A percentile compares a stretch with the other conserved stretches of the same genome.
These are phyloP conservation scores for Candida coleopterorum DNA, from an alignment of 805 yeast genomes.

Conservation along the genomic window DNA sequence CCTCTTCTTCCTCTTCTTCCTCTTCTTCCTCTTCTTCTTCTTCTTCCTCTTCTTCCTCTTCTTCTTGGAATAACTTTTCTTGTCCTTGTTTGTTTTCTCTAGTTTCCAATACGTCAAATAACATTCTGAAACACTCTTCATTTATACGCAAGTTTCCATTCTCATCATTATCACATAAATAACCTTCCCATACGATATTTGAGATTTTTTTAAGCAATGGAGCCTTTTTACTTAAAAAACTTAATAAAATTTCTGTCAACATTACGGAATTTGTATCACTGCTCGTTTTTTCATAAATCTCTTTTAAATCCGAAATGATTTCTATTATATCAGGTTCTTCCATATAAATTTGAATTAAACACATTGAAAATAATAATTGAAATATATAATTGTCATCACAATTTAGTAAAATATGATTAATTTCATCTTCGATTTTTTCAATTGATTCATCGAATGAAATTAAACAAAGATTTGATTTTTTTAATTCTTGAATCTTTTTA, in stretches of 20 bases:
- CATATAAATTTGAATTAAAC: slow-evolving; percentile 67
- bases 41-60: slow-evolving; percentile 27
- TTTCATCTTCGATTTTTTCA: slow-evolving; percentile 44
- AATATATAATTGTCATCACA: slow-evolving; percentile 46
- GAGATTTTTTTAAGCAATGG: slow-evolving; percentile 33
- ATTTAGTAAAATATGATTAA: slow-evolving; percentile 41
- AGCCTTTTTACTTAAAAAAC: slow-evolving; percentile 39
- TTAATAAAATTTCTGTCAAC: slow-evolving; percentile 40
- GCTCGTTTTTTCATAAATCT: slow-evolving; percentile 46
- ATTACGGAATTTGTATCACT: slow-evolving; percentile 25
- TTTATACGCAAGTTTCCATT: slow-evolving; percentile 22
- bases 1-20: slow-evolving; percentile 20
- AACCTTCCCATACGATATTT: slow-evolving; percentile 37
- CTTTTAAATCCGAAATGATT: slow-evolving; percentile 66
- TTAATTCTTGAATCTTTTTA: slow-evolving; percentile 27
- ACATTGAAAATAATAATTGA: slow-evolving; percentile 73
- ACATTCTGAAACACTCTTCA: slow-evolving; percentile 29
- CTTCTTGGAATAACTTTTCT: slow-evolving; percentile 65
- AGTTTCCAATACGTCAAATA: slow-evolving; percentile 38
- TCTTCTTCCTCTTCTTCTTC: slow-evolving; percentile 25
- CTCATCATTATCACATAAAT: slow-evolving; percentile 27
- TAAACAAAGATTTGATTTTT: slow-evolving; percentile 17
- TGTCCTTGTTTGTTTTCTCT: slow-evolving; percentile 84
- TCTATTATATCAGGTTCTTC: slow-evolving; percentile 76
- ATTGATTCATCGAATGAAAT: slow-evolving; percentile 58